Base-by-base conservation (phyloP, 345 rosid genomes). In the Populus nigra region DNA sequence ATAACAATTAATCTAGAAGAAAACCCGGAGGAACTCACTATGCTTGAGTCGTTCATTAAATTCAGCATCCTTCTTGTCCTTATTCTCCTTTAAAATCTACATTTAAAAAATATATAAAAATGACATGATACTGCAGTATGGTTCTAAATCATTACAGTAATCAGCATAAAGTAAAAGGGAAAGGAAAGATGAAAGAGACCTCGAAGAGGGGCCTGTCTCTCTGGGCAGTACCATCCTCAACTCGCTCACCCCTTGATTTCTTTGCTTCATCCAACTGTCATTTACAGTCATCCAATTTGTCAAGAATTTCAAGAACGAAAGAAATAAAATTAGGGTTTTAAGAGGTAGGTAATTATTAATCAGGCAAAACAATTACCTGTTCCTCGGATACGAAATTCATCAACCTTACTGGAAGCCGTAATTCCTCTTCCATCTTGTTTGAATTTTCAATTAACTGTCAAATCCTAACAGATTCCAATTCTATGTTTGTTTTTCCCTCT, bases 1-100 rank as follows among this genome's bases (percentile, higher is more conserved):
- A 45, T 13, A 45, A 3, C 17, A 11, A 45, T 45, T 12, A 13
- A 45, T 57, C 16, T 63, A 25, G 12, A 5, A 25, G 13, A 5
- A 25, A 65, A 15, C 29, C 13, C 16, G 16, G 29, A 65, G 16
- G 17, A 29, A 88, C 98, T 88, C 78, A 92, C 99, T 90, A 45
- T 96, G 99, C 81, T 96, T 96, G 81, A 96, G 91, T 59, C 98
- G 93, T 76, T 96, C 99, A 68, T 93, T 96, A 69, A 93, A 96
- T 76, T 96, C 99, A 39, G 98, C 97, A 82, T 96, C 97, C 68
- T 84, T 84, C 88, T 93, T 96, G 87, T 93, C 99, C 85, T 93
- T 92, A 75, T 93, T 96, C 87, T 96, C 99, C 90, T 87, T 96
- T 82, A 96, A 76, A 78, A 93, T 92, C 98, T 96, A 78, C 77